Evolutionary conservation across 1,139 yeast species (phyloP).

Genomic region (Suhomyces taliae): DNA sequence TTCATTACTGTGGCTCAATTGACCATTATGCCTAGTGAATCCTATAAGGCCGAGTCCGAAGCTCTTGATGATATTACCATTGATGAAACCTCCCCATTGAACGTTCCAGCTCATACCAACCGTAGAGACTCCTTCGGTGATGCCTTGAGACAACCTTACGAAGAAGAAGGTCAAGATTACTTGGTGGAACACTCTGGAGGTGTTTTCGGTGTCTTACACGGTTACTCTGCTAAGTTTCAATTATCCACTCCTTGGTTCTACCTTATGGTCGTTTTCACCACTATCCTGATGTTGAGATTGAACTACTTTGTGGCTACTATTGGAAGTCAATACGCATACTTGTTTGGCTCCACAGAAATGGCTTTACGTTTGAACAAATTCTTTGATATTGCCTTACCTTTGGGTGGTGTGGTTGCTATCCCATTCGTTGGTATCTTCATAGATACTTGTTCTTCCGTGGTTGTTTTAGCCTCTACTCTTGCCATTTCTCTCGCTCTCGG

Average conservation of each 20-base stretch:
- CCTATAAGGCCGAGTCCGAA: conserved; percentile 38
- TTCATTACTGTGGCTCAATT: conserved; percentile 43
- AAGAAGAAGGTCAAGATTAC: conserved; percentile 38
- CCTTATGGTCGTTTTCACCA: conserved; percentile 39
- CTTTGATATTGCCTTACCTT: conserved; percentile 47
- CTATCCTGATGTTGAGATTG: conserved; percentile 45
- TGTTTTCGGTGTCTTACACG: conserved; percentile 46
- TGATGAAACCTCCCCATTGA: conserved; percentile 23
- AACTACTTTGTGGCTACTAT: conserved; percentile 50
- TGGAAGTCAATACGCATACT: conserved; percentile 43
- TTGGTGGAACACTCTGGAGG: conserved; percentile 39
- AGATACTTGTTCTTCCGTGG: conserved; percentile 38
- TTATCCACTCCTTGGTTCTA: conserved; percentile 45
- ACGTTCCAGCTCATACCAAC: conserved; percentile 7
- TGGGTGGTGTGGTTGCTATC: conserved; percentile 44
- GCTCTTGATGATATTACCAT: conserved; percentile 18
- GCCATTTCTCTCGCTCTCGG: conserved; percentile 37
- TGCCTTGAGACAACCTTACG: conserved; percentile 47
- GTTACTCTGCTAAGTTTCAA: conserved; percentile 42
- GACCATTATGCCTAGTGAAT: conserved; percentile 41
- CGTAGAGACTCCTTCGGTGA: conserved; percentile 49
- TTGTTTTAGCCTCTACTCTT: conserved; percentile 32
- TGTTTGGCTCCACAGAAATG: conserved; percentile 27
- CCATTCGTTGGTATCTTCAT: conserved; percentile 45
- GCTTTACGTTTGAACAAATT: conserved; percentile 36